Evolutionary conservation across 2,329 filamentous ascomycete species (phyloP), one percentile per base, ranked within the genome.

Genomic region (Zalaria sp.): DNA sequence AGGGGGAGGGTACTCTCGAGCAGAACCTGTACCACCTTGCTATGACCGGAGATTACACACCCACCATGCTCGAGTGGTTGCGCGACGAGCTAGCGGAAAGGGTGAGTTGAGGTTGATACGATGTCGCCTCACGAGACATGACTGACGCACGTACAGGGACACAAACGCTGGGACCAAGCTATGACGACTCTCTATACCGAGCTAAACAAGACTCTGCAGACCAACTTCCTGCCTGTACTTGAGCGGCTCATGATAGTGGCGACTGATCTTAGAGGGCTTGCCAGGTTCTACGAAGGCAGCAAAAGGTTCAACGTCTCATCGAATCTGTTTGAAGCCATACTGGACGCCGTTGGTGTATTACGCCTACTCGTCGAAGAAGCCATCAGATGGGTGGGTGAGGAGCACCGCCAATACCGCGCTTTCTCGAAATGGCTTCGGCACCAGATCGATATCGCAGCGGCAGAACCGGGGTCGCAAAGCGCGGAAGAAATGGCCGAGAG

Each of bases 91-190:
- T 95, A 27, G 76, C 78, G 5, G 85, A 93, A 55, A 69, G 84
- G 47, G 84, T 88, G 67, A 54, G 73, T 59, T 27, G 26, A 18
- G 18, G 2, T 25, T 3, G 31, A 10, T 8, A 36, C 35, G 25
- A 25, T 26, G 27, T 37, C 36, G 7, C 36, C 29, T 40, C 25
- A 25, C 29, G 18, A 27, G 25, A 32, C 35, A 18, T 25, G 6
- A 9, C 39, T 34, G 35, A 38, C 37, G 38, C 35, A 29, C 4
- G n/a, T 27, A 18, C 39, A 91, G 81, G 87, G 87, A 0, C 84
- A 93, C 53, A 95, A 94, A 61, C 73, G 91, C 38, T 98, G 91
- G 91, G 88, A 96, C 48, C 93, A 89, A 54, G 81, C 83, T 4
- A 82, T 93, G 2, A 72, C 75, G 2, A 76, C 77, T 3, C 85